A percentile compares a stretch with the other conserved stretches of the same genome.
Conservation (phyloP, 2,329 filamentous ascomycete species). For the Sordariomycetes sp. region DNA sequence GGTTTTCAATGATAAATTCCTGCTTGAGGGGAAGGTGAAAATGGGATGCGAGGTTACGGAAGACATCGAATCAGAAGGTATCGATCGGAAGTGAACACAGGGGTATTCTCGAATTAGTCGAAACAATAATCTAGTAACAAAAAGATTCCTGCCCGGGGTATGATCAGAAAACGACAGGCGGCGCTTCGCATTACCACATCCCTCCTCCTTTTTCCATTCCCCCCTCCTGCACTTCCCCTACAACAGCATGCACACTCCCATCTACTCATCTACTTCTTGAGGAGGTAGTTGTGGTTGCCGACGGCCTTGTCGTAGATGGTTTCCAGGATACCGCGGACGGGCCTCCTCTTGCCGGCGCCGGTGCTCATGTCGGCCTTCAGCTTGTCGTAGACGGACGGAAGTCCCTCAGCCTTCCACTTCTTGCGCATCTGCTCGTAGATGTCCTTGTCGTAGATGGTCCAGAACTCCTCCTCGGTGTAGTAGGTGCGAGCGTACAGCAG, state of each 20-base stretch:
- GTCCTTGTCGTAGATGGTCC: conserved; percentile 37
- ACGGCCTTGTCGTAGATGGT: conserved; percentile 18
- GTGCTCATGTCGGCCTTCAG: conserved; percentile 28
- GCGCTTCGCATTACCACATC: no score
- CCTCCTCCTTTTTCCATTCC: no score
- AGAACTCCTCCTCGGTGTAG: conserved; percentile 43
- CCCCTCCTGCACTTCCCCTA: no score
- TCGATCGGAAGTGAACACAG: no score
- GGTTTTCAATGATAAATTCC: no score
- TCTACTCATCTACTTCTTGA: conserved; percentile 10
- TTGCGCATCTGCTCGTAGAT: conserved; percentile 37
- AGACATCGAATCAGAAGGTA: no score
- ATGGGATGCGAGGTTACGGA: no score
- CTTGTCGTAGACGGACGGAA: conserved; percentile 44
- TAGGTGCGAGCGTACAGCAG: conserved; percentile 48
- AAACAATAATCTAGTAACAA: no score
- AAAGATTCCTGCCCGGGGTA: no score
- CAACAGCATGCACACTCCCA: background rate
- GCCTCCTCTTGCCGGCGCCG: conserved; percentile 13
- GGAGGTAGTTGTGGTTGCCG: conserved; percentile 17
- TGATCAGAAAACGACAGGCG: no score
- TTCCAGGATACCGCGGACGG: conserved; percentile 15
- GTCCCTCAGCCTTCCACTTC: conserved; percentile 36
- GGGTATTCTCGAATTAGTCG: no score
- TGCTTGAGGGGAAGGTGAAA: no score